Evolutionary conservation across 495 filamentous ascomycete species (phyloP), one percentile per base, ranked within the genome.

Genomic region (Annulohypoxylon nitens): DNA sequence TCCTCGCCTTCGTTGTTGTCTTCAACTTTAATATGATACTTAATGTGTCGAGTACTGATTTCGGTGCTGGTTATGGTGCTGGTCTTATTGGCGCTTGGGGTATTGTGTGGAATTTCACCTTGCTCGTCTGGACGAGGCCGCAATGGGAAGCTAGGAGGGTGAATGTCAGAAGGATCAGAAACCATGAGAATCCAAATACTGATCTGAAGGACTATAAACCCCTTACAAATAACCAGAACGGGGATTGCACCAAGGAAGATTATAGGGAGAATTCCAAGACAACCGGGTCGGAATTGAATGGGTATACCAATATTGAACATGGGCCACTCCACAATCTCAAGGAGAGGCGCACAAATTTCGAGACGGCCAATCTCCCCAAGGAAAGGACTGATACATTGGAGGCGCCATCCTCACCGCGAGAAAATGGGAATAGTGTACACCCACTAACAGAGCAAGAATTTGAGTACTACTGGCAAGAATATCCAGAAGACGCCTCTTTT

Each of bases 381-480:
- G 41, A 61, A 50, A 0, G 10, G 16, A 20, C 25, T 18, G 30
- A 33, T 2, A 34, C 67, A 23, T 58, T 63, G 4, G 69, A 67
- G 18, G 59, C 59, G 51, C 23, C n/a, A 54, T 59, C 55, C 12
- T 41, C 61, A 37, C 55, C 64, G 41, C 54, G 45, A 30, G 11
- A 48, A 43, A 47, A 50, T 47, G 34, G 47, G 48, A 65, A 36
- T 30, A n/a, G 36, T 10, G 34, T 39, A 45, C 51, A 53, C 39
- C 5, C 47, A 64, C 10, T 18, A 11, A 7, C n/a, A 11, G 64
- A 74, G 20, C 71, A 75, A 6, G 76, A 78, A 25, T 77, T 77
- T 34, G 86, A 88, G 51, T 85, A 88, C 64, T 83, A 83, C 78
- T 97, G 93, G 93, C 90, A 97, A 75, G 71, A 88, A 2, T 96